Evolutionary conservation across 257 asterid genomes (phyloP), one percentile per base, ranked within the genome.

Genomic region (Misopates orontium): DNA sequence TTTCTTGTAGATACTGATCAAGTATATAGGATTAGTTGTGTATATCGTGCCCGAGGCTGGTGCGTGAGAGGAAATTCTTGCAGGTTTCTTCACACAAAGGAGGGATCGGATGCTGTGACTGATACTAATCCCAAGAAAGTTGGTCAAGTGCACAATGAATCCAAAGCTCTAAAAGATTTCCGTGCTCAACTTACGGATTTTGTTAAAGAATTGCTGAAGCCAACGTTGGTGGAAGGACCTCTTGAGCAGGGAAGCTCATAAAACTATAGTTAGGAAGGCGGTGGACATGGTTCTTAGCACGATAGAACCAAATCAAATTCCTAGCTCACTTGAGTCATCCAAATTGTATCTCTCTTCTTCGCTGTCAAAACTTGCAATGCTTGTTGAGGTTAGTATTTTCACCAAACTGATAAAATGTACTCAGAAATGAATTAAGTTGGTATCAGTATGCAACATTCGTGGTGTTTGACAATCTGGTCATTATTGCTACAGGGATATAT

Each of bases 31-130:
- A 80, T 82, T 67, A 66, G 71, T 45, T 94, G 97, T 66, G 88
- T 83, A 28, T 94, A 83, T 74, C 83, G 84, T 67, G 82, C 93
- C 57, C 84, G 81, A 77, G 99, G 99, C 31, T 94, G 97, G 97
- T 94, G 99, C 79, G 83, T 90, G 69, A 86, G 77, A 81, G 97
- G 96, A 60, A 82, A 54, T 23, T 76, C 95, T n/a, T n/a, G n/a
- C n/a, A n/a, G n/a, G n/a, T n/a, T n/a, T n/a, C n/a, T n/a, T n/a
- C n/a, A n/a, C n/a, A n/a, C n/a, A n/a, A n/a, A n/a, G n/a, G n/a
- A n/a, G n/a, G n/a, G n/a, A n/a, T n/a, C n/a, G n/a, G n/a, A n/a
- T n/a, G n/a, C n/a, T n/a, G n/a, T n/a, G n/a, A n/a, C n/a, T n/a
- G n/a, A n/a, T n/a, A n/a, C n/a, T 6, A 79, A 63, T 62, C 31